Evolutionary conservation across 2,329 filamentous ascomycete species (phyloP).

Genomic region (Ascochyta rabiei): DNA sequence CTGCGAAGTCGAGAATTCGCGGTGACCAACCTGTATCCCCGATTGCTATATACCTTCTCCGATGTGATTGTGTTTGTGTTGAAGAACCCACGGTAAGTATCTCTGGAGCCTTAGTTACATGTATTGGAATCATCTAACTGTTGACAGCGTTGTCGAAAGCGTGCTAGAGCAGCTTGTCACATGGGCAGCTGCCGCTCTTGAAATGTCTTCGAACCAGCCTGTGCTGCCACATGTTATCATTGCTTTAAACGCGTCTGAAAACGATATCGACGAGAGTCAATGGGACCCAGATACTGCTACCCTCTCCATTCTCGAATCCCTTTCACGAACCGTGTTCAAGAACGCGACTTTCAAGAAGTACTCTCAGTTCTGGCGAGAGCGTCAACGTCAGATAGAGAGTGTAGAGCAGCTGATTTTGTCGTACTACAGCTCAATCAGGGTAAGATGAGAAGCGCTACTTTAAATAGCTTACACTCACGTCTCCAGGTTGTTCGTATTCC

Average conservation of each 20-base stretch:
- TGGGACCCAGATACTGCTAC: too few species aligned
- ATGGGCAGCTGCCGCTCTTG: conserved; percentile 17
- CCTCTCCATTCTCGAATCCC: conserved; percentile 45
- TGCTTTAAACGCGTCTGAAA: too few species aligned
- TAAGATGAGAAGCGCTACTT: too few species aligned
- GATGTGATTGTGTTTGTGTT: conserved; percentile 54
- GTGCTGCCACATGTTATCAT: conserved; percentile 53
- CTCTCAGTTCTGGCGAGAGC: conserved; percentile 25
- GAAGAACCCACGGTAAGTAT: conserved; percentile 43
- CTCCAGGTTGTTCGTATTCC: too few species aligned
- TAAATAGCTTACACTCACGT: conserved; percentile 22
- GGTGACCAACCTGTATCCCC: conserved; percentile 49
- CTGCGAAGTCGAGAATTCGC: conserved; percentile 38
- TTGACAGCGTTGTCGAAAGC: conserved; percentile 1
- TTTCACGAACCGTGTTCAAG: conserved; percentile 56
- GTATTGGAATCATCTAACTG: background rate
- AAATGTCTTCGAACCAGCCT: conserved; percentile 56
- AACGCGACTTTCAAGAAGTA: conserved; percentile 51
- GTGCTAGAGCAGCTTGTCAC: conserved; percentile 13
- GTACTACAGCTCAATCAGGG: too few species aligned
- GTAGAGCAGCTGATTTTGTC: too few species aligned
- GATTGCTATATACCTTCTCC: conserved; percentile 52
- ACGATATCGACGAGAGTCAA: too few species aligned
- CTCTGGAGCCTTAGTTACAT: background rate
- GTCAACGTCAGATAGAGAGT: conserved; percentile 51